Evolutionary conservation across 257 asterid species (phyloP).

Genomic region (Solanum habrochaites): DNA sequence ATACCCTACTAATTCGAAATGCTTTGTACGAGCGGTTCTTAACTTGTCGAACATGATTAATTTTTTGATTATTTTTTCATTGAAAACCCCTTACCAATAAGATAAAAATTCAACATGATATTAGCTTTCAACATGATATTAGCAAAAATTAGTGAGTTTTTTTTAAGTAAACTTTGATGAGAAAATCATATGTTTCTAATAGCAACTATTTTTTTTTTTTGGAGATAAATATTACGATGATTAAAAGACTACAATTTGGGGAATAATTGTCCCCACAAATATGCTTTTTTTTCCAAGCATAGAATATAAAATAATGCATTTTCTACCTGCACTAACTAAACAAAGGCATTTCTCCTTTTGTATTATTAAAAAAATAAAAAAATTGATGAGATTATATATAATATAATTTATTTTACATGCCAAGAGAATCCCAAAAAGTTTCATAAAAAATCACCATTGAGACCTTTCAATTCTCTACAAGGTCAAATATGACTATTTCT

Average conservation of each 20-base stretch:
- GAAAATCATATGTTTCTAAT: neutral
- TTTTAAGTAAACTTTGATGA: neutral
- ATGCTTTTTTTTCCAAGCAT: conserved; percentile 5
- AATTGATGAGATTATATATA: neutral
- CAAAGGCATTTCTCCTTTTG: conserved; percentile 17
- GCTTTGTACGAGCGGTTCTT: neutral
- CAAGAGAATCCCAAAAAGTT: conserved; percentile 27
- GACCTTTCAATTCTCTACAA: neutral
- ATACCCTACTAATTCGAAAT: neutral
- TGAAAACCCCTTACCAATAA: neutral
- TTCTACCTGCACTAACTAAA: conserved; percentile 20
- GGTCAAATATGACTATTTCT: neutral
- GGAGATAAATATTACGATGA: neutral
- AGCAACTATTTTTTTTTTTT: neutral
- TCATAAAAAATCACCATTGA: conserved; percentile 2
- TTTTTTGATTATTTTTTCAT: neutral
- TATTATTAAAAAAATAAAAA: neutral
- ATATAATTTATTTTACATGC: conserved; percentile 11
- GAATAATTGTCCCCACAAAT: conserved; percentile 35
- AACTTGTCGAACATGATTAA: neutral
- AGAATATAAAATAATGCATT: conserved; percentile 22
- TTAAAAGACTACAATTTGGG: neutral
- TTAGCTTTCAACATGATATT: neutral
- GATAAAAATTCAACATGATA: neutral
- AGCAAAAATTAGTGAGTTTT: neutral